Conservation (phyloP, 1,139 yeast species). For the Taphrina communis region DNA sequence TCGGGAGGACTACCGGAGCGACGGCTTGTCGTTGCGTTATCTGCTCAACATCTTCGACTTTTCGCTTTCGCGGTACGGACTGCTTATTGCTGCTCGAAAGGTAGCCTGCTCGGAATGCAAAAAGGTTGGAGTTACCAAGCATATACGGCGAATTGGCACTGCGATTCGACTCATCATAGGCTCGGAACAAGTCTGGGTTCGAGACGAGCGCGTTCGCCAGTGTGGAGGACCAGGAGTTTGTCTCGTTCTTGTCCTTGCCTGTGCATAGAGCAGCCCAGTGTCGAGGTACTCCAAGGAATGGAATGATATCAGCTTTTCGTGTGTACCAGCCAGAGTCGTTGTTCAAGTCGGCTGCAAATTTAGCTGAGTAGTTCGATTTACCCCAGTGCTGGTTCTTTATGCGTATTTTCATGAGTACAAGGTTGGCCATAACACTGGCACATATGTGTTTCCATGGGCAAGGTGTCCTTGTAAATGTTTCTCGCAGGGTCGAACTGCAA, state of each 20-base stretch:
- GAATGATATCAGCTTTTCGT: conserved; percentile 42
- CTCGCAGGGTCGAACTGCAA: conserved; percentile 33
- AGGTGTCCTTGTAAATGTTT: conserved; percentile 36
- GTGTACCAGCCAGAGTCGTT: conserved; percentile 32
- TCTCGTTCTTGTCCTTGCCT: conserved; percentile 30
- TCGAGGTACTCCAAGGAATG: conserved; percentile 39
- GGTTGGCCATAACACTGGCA: conserved; percentile 43
- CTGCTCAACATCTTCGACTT: conserved; percentile 15
- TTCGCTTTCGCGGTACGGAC: conserved; percentile 25
- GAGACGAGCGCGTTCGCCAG: conserved; percentile 39
- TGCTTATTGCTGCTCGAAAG: conserved; percentile 1
- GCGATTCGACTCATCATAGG: conserved; percentile 42
- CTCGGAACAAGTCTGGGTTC: conserved; percentile 39
- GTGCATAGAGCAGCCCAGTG: conserved; percentile 39
- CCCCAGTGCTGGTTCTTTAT: conserved; percentile 33
- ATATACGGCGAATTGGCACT: conserved; percentile 42
- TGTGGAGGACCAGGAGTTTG: conserved; percentile 40
- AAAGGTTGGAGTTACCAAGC: conserved; percentile 41
- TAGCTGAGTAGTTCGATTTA: conserved; percentile 38
- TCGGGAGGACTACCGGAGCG: neutral
- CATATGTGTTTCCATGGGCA: conserved; percentile 42
- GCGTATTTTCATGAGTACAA: conserved; percentile 38
- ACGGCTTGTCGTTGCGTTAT: neutral
- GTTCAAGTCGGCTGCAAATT: conserved; percentile 20
- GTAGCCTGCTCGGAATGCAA: conserved; percentile 41